Evolutionary conservation across 2,329 filamentous ascomycete genomes (phyloP), one percentile per base, ranked within the genome.

Genomic region (Didymosphaeria variabile): DNA sequence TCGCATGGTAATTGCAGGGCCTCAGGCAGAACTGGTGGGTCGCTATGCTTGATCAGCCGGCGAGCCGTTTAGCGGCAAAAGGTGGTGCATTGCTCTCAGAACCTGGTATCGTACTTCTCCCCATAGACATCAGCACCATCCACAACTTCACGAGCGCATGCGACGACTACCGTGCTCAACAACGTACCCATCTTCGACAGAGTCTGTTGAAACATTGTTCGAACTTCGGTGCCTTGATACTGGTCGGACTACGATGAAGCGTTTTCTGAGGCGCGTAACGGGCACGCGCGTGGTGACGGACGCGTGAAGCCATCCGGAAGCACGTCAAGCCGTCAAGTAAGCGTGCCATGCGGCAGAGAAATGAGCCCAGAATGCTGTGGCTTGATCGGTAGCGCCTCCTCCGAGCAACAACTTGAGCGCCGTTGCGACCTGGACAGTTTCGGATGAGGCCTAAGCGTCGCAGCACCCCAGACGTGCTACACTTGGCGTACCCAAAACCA

Each of bases 391-490:
- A 75, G 59, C 64, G 44, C 60, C 57, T 58, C 63, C 69, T 75
- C 75, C 74, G 75, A 67, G 67, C 59, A 68, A 59, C 64, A 58
- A 64, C 58, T 42, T 67, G 65, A 65, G 67, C 64, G 65, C 61
- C 50, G 69, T 67, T 78, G 74, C 65, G 57, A 75, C 77, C 69
- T 50, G 59, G 55, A 64, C 57, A 57, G 77, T 79, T 79, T 79
- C 77, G 78, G 62, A 53, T 57, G 51, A 56, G 49, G 60, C 56
- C 66, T 66, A 70, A 67, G 73, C 73, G 76, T 79, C 74, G 72
- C 77, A 79, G 58, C 64, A 66, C 72, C 76, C 74, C 66, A 44
- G 71, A 72, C 70, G 69, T 78, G 76, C 70, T 71, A 77, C 75
- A 76, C 64, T 68, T 70, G 68, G 67, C 70, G 72, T 65, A 57